These are phyloP conservation scores for Fusarium odoratissimum DNA, from an alignment of 2,329 filamentous ascomycete species.

Conservation along the genomic window DNA sequence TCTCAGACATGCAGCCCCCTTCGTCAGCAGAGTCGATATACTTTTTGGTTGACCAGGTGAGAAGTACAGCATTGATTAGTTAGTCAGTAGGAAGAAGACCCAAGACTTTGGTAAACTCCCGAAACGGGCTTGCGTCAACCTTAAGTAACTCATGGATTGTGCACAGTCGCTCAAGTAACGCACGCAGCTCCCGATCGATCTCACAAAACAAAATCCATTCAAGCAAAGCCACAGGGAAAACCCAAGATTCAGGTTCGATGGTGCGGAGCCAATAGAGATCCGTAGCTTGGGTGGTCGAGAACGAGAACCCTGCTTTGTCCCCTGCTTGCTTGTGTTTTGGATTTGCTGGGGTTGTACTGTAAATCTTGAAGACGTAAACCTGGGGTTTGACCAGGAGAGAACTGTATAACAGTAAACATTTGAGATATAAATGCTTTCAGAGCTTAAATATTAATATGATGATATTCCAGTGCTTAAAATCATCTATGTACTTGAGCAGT, in stretches of 20 bases:
- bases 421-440: too few species aligned
- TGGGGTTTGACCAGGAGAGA: conserved; percentile 2
- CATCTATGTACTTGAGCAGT: background rate
- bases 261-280: conserved; percentile 28
- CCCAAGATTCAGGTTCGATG: conserved; percentile 23
- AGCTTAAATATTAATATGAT: background rate
- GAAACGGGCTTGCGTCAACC: conserved; percentile 15
- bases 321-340: conserved; percentile 28
- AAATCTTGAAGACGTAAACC: conserved; percentile 1
- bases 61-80: background rate
- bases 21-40: background rate
- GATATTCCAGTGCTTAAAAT: background rate
- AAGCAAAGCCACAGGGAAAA: conserved; percentile 11
- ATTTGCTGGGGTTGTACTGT: conserved; percentile 1
- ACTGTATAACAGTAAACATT: background rate
- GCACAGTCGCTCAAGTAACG: conserved; percentile 3
- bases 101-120: conserved; percentile 4
- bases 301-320: conserved; percentile 17
- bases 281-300: conserved; percentile 3
- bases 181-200: conserved; percentile 16
- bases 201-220: conserved; percentile 8
- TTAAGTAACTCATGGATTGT: conserved; percentile 13
- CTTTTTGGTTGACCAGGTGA: conserved; percentile 1
- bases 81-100: background rate
- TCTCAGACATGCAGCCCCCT: conserved; percentile 29